Evolutionary conservation across 495 filamentous ascomycete species (phyloP), one percentile per base, ranked within the genome.

Genomic region (Aspergillus bertholletiae): DNA sequence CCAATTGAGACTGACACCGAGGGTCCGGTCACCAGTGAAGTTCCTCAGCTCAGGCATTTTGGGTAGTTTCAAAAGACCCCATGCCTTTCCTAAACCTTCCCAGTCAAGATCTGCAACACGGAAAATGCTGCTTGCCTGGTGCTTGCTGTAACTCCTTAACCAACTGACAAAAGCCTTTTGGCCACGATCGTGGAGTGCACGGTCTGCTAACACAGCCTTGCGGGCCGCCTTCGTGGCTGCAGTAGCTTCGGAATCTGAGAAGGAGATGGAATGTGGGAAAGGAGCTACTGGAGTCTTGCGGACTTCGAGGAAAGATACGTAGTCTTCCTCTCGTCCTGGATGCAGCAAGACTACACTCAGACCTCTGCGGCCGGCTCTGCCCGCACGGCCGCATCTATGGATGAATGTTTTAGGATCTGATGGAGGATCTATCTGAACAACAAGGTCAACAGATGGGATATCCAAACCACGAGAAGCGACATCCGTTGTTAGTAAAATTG

Each of bases 351-450:
- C 82, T 7, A 97, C 80, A 48, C 91, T 92, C 13, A 96, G 77
- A 1, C 94, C 94, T 48, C 81, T 79, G 17, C 94, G 86, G 0
- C 94, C 94, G 5, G 94, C 94, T 37, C 94, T 83, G 0, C 92
- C 94, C 1, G 95, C 91, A 51, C 94, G 90, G 3, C 94, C 94
- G 61, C 90, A 95, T 53, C 94, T 86, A 72, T 98, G 94, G 50
- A 98, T 85, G 69, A 97, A 97, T 34, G 87, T 89, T 69, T 97
- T 97, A 0, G 94, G 90, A 65, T 97, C 93, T 26, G 84, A 87
- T 1, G 94, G 94, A 0, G 92, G 87, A 63, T 98, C 94, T 46
- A 97, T 77, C 66, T 97, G 93, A 3, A 97, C 80, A 27, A 97
- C 93, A 7, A 97, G 81, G 69, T 98, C 95, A 30, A 97, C 91